phyloP scores from a whole-genome alignment of 2,329 filamentous ascomycete genomes.

The Aureobasidium lini region DNA sequence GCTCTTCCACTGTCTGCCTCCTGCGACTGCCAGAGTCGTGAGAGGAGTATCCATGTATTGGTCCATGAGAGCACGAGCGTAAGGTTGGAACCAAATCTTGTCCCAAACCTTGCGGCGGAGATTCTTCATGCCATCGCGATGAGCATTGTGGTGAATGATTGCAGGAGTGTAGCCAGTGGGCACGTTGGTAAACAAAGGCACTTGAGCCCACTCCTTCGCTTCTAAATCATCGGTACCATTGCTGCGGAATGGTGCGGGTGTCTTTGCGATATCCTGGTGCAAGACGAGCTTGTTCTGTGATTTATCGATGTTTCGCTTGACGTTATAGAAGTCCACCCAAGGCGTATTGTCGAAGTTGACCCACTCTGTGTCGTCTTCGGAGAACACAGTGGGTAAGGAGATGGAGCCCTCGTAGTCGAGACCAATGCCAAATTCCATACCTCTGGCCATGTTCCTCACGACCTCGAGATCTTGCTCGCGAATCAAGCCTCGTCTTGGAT shows the following conservation, averaged over 20 bases:
- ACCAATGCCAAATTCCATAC: constrained; percentile 26
- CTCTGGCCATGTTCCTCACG: constrained; percentile 24
- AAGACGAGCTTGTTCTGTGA: constrained; percentile 11
- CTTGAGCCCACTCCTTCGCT: constrained; percentile 13
- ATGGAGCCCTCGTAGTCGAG: constrained; percentile 24
- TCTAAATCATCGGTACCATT: constrained; percentile 10
- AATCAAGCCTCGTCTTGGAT: neutral
- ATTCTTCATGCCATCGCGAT: constrained; percentile 13
- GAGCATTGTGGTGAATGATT: constrained; percentile 14
- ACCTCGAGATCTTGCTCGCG: constrained; percentile 23
- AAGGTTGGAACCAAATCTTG: constrained; percentile 15
- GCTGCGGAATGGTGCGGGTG: constrained; percentile 13
- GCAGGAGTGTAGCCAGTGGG: constrained; percentile 15
- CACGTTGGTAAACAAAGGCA: constrained; percentile 15
- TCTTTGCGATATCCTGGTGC: constrained; percentile 18
- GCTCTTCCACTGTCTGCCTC: constrained; percentile 22
- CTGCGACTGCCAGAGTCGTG: constrained; percentile 28
- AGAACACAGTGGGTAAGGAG: constrained; percentile 22
- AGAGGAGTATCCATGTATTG: constrained; percentile 15
- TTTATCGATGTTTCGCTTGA: constrained; percentile 18
- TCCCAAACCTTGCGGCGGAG: constrained; percentile 9
- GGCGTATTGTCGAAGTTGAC: constrained; percentile 18
- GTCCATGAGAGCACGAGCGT: constrained; percentile 16
- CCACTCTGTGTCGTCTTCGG: constrained; percentile 24
- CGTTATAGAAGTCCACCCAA: constrained; percentile 15